These are phyloP conservation scores for Tephrocybe sp. DNA, from an alignment of 768 basidiomycete genomes.

Conservation along the genomic window DNA sequence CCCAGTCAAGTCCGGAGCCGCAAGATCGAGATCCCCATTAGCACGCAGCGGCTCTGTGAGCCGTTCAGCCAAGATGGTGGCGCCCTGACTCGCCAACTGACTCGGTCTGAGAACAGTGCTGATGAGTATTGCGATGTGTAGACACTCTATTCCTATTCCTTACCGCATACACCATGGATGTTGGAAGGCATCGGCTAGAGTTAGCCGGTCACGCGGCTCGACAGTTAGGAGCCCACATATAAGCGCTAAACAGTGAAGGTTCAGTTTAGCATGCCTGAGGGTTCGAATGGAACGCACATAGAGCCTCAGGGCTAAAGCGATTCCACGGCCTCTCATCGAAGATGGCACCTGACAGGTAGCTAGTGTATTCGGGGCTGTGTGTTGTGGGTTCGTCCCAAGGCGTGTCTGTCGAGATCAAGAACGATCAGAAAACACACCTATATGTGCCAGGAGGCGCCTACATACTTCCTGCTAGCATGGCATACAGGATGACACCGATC, in stretches of 20 bases:
- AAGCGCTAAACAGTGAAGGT: slow-evolving; percentile 48
- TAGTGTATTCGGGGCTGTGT: slow-evolving; percentile 76
- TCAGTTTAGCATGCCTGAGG: background rate
- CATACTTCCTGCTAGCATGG: slow-evolving; percentile 87
- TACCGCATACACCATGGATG: slow-evolving; percentile 82
- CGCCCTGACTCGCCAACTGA: slow-evolving; percentile 57
- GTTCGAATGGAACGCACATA: slow-evolving; percentile 48
- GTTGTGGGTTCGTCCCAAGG: slow-evolving; percentile 95
- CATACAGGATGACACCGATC: slow-evolving; percentile 91
- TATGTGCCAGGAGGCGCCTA: slow-evolving; percentile 12
- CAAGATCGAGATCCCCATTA: slow-evolving; percentile 75
- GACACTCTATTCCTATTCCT: background rate
- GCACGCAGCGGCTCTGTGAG: slow-evolving; percentile 67
- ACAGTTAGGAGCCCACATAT: slow-evolving; percentile 75
- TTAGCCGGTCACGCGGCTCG: slow-evolving; percentile 67
- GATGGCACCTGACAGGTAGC: slow-evolving; percentile 73
- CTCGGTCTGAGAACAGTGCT: slow-evolving; percentile 56
- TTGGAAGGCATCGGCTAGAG: slow-evolving; percentile 43
- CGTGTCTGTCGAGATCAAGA: slow-evolving; percentile 67
- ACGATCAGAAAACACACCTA: background rate
- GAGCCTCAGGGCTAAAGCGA: slow-evolving; percentile 51
- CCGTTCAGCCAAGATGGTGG: slow-evolving; percentile 60
- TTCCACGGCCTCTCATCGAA: slow-evolving; percentile 81
- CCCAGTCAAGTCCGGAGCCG: slow-evolving; percentile 50
- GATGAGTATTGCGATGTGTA: background rate